Percentiles rank a stretch among this genome's conserved stretches.
These are phyloP conservation scores for Dactylellina drechsleri DNA, from an alignment of 2,329 filamentous ascomycete species.

Conservation along the genomic window DNA sequence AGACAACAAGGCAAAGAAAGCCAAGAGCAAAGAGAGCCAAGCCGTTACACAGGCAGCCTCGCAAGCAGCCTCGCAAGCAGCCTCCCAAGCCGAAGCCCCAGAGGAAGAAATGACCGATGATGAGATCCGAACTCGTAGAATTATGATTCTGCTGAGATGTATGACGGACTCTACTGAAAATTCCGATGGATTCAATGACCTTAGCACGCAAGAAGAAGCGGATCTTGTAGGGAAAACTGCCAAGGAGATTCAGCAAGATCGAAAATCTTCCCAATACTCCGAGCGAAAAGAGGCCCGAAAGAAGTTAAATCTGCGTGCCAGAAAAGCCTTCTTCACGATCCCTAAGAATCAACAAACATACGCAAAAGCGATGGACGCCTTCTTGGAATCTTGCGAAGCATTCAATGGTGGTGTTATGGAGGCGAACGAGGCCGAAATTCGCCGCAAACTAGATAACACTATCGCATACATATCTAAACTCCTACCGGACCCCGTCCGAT, in stretches of 20 bases:
- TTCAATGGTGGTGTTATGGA: slow-evolving; percentile 89
- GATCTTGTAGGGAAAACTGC: slow-evolving; percentile 40
- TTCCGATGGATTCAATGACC: slow-evolving; percentile 37
- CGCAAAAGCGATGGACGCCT: slow-evolving; percentile 77
- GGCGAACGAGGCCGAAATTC: slow-evolving; percentile 73
- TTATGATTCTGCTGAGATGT: slow-evolving; percentile 43
- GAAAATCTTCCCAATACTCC: slow-evolving; percentile 66
- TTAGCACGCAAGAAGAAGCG: slow-evolving; percentile 43
- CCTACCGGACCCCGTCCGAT: slow-evolving; percentile 75
- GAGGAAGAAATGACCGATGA: slow-evolving; percentile 59
- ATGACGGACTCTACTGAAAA: slow-evolving; percentile 49
- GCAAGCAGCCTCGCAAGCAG: slow-evolving; percentile 57
- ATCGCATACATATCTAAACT: slow-evolving; percentile 79
- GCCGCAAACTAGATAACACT: slow-evolving; percentile 75
- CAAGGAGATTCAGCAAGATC: slow-evolving; percentile 59
- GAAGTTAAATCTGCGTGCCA: slow-evolving; percentile 79
- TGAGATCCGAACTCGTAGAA: slow-evolving; percentile 38
- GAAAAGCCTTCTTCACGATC: slow-evolving; percentile 87
- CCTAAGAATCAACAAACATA: slow-evolving; percentile 80
- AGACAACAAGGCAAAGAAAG: slow-evolving; percentile 62
- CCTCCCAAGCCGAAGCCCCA: slow-evolving; percentile 61
- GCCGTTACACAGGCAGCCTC: slow-evolving; percentile 27
- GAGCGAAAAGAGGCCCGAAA: slow-evolving; percentile 63
- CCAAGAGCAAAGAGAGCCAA: slow-evolving; percentile 65
- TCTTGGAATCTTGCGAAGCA: slow-evolving; percentile 83